Percentiles rank a stretch among this genome's conserved stretches.
These are phyloP conservation scores for Coemansia sp. DNA, from an alignment of 192 early-diverging fungal species.

Conservation along the genomic window DNA sequence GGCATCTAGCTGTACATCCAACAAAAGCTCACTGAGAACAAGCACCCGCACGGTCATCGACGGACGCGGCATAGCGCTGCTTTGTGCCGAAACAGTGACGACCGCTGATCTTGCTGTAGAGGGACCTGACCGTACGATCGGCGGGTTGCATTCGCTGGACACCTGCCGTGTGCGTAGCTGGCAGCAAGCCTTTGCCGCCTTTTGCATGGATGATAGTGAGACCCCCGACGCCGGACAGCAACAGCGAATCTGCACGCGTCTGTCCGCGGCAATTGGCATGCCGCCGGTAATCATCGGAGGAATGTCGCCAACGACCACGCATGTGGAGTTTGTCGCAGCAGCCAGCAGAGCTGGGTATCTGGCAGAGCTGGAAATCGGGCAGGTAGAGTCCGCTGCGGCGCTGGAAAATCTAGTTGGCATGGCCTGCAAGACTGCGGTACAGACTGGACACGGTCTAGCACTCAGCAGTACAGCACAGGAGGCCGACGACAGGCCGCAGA, in stretches of 20 bases:
- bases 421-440: conserved; percentile 75
- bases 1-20: conserved; percentile 63
- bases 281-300: conserved; percentile 88
- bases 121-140: neutral
- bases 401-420: conserved; percentile 61
- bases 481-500: conserved; percentile 58
- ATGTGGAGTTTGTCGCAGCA: conserved; percentile 77
- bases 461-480: conserved; percentile 65
- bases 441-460: conserved; percentile 80
- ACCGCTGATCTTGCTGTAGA: too few relatives aligned
- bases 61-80: conserved; percentile 69
- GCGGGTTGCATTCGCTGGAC: neutral
- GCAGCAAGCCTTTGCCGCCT: conserved; percentile 64
- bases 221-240: conserved; percentile 63
- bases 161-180: conserved; percentile 59
- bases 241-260: conserved; percentile 74
- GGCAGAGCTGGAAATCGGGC: conserved; percentile 86
- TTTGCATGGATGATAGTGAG: neutral
- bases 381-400: conserved; percentile 64
- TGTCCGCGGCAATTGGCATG: conserved; percentile 78
- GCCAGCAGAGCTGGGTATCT: conserved; percentile 88
- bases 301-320: conserved; percentile 84
- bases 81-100: conserved; percentile 5
- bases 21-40: conserved; percentile 15
- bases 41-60: conserved; percentile 81